These are phyloP conservation scores for Cladophialophora bantiana DNA, from an alignment of 2,329 filamentous ascomycete species.

Conservation along the genomic window DNA sequence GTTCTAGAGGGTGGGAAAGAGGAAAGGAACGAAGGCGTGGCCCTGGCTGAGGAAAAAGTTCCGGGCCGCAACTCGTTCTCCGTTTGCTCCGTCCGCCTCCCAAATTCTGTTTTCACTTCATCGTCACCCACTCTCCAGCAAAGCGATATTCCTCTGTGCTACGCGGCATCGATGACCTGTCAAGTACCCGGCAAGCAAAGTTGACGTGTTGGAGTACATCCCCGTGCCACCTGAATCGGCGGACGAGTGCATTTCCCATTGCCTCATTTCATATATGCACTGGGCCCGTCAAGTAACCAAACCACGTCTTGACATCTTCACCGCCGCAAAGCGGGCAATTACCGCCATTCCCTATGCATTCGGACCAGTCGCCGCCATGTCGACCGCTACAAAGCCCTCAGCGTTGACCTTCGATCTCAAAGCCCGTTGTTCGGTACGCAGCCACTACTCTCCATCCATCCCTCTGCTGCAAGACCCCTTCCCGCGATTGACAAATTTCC, in stretches of 20 bases:
- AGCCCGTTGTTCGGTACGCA: slow-evolving; percentile 78
- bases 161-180: slow-evolving; percentile 11
- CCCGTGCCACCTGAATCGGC: slow-evolving; percentile 26
- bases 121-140: not conserved
- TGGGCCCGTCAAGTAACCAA: slow-evolving; percentile 23
- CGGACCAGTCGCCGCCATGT: slow-evolving; percentile 34
- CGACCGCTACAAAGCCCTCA: slow-evolving; percentile 46
- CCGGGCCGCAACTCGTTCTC: slow-evolving; percentile 7
- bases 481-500: slow-evolving; percentile 29
- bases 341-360: slow-evolving; percentile 33
- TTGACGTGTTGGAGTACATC: slow-evolving; percentile 26
- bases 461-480: slow-evolving; percentile 6
- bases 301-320: slow-evolving; percentile 35
- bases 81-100: no score
- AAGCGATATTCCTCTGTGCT: slow-evolving; percentile 9
- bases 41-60: slow-evolving; percentile 13
- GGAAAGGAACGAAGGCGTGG: not conserved
- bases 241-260: slow-evolving; percentile 25
- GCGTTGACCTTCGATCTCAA: slow-evolving; percentile 81
- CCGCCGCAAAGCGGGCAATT: slow-evolving; percentile 28
- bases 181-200: slow-evolving; percentile 21
- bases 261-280: slow-evolving; percentile 36
- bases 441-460: slow-evolving; percentile 27
- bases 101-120: slow-evolving; percentile 8
- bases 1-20: not conserved